Percentiles rank a stretch among this genome's conserved stretches.
Conservation (phyloP, 257 asterid species). For the Phtheirospermum japonicum region DNA sequence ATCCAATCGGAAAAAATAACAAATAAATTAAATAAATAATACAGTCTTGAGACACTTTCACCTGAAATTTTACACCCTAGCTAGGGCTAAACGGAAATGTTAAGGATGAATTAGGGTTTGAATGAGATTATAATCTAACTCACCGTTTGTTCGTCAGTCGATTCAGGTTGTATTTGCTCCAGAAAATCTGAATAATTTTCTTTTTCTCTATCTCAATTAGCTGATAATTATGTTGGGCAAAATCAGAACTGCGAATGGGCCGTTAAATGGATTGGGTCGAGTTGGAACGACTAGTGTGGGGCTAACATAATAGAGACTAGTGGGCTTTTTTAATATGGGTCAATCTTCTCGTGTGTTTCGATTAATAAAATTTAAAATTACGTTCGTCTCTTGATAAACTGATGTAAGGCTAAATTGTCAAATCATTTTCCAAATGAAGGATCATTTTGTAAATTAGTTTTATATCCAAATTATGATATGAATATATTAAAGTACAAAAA, state of each 20-base stretch:
- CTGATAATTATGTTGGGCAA: too few relatives aligned
- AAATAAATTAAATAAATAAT: not conserved
- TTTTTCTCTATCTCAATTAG: not conserved
- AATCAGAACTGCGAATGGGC: not conserved
- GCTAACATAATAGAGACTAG: not conserved
- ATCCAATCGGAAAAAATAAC: not conserved
- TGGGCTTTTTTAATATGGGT: too few relatives aligned
- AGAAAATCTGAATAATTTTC: not conserved
- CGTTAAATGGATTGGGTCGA: not conserved
- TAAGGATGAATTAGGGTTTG: constrained; percentile 16
- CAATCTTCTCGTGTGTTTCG: too few relatives aligned
- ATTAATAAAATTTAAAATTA: too few relatives aligned
- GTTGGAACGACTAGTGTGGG: not conserved
- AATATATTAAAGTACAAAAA: too few relatives aligned
- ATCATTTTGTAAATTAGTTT: too few relatives aligned
- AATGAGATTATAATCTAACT: not conserved
- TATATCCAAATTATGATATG: too few relatives aligned
- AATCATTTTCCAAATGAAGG: too few relatives aligned
- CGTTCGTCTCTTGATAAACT: too few relatives aligned
- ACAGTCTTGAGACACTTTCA: not conserved
- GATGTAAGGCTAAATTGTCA: too few relatives aligned
- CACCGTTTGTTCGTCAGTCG: constrained; percentile 14
- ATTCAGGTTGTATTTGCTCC: constrained; percentile 15
- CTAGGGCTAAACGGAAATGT: constrained; percentile 1
- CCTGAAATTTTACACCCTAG: constrained; percentile 13